A percentile compares a stretch with the other conserved stretches of the same genome.
These are phyloP conservation scores for Suillus discolor DNA, from an alignment of 768 basidiomycete species.

Conservation along the genomic window DNA sequence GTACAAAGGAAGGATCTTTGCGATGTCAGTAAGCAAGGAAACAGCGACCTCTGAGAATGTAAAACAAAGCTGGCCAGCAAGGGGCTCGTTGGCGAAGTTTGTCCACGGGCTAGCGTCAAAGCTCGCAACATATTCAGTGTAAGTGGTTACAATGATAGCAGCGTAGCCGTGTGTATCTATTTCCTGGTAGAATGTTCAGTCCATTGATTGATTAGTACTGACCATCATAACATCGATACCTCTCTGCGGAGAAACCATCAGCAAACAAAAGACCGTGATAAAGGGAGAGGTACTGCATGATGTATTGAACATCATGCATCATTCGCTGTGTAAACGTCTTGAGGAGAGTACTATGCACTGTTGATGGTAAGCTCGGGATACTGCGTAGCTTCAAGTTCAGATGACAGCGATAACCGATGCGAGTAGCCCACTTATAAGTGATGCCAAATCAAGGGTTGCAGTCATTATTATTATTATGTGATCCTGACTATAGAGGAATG, in stretches of 20 bases:
- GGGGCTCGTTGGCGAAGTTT: too few relatives aligned
- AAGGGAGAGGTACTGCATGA: constrained; percentile 52
- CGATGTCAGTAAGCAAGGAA: constrained; percentile 50
- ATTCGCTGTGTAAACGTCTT: constrained; percentile 35
- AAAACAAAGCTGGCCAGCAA: too few relatives aligned
- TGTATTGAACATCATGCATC: constrained; percentile 59
- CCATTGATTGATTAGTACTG: background rate
- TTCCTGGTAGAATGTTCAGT: constrained; percentile 43
- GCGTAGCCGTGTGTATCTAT: constrained; percentile 83
- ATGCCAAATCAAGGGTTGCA: background rate
- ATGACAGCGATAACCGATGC: too few relatives aligned
- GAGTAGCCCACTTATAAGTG: background rate
- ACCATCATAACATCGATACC: constrained; percentile 67
- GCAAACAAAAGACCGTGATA: background rate
- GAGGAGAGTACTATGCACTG: constrained; percentile 44
- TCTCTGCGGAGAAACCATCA: constrained; percentile 38
- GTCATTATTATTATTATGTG: background rate
- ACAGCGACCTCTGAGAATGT: constrained; percentile 50
- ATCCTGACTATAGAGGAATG: background rate
- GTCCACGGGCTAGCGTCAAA: too few relatives aligned
- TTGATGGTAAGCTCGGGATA: constrained; percentile 40
- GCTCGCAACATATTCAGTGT: constrained; percentile 75
- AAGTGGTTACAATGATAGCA: constrained; percentile 54
- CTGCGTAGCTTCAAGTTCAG: constrained; percentile 37
- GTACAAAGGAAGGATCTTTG: constrained; percentile 50